Evolutionary conservation across 192 early-diverging fungal genomes (phyloP), one percentile per base, ranked within the genome.

Genomic region (Spizellomyces sp.): DNA sequence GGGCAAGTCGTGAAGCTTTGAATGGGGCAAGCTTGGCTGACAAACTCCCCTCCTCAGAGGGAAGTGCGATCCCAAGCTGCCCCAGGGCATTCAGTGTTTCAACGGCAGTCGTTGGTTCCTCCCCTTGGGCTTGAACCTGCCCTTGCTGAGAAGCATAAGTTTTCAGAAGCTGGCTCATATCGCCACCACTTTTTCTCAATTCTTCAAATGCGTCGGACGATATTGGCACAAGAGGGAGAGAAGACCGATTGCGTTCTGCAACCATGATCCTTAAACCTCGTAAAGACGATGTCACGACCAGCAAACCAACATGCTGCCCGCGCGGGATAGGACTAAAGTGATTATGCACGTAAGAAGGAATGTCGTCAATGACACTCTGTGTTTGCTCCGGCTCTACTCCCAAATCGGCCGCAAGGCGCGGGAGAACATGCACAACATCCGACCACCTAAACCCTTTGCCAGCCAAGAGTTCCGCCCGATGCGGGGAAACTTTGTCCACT

Each of bases 361-460:
- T 58, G 8, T 58, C 66, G 21, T 22, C 10, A 59, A 58, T 59
- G 21, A 58, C 42, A 22, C 17, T 42, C 0, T 22, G 48, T 21
- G 58, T 67, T 2, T 14, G 52, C 10, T 14, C n/a, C 0, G 66
- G 9, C 42, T 15, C 21, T 4, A 67, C 66, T 5, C 22, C 10
- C 12, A 67, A 43, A 59, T 67, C 52, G 5, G 17, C 41, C 4
- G 66, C 48, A 8, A 67, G 52, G n/a, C n/a, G 17, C 12, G 12
- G 14, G 12, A 19, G 21, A 15, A 67, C 66, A 55, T 59, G 66
- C 48, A 41, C 10, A 12, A 55, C 52, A 41, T 67, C 54, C 17
- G 66, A 58, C 64, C 64, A 65, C 15, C 66, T 48, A 47, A 61
- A 67, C 15, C 66, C 66, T 42, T 58, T 67, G 10, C 52, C 48